Evolutionary conservation across 148 eudicot species (phyloP), one percentile per base, ranked within the genome.

Genomic region (Rhododendron williamsianum): DNA sequence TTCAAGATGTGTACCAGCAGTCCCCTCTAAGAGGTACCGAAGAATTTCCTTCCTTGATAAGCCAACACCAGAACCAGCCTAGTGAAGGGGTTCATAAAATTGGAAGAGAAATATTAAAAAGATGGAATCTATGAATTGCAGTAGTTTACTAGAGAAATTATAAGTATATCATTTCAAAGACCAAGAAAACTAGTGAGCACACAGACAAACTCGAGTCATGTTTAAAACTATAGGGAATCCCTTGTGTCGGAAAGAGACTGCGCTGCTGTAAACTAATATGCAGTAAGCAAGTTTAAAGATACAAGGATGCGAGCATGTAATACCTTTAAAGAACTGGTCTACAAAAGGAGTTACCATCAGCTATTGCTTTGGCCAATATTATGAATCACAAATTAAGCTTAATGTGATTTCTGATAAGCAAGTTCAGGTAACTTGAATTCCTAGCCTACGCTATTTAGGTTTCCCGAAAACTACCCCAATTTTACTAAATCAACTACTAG

Each of bases 1-100:
- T 87, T 89, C 97, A 71, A 92, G 79, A 78, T 92, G 91, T 83
- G 98, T 84, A 84, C 89, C 98, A 35, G 90, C 92, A 49, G 95
- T 97, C 63, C 98, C 98, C 85, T 94, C 94, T 85, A 95, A 87
- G 83, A 94, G 92, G 88, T 80, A 81, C 4, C 82, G 88, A 82
- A 94, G 85, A 89, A 93, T 87, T 85, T 91, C 90, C 80, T 88
- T 89, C 85, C 89, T 92, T 18, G 99, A 95, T 86, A 93, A 88
- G 86, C 92, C 69, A 73, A 89, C 90, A 84, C 93, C 92, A 38
- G 94, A 87, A 74, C 91, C 90, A 84, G 91, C 93, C 99, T 95
- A 88, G 73, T 84, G 38, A 85, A 81, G 87, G 38, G 56, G 85
- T 74, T 77, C 9, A 15, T 81, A 79, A 45, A 71, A 80, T 30